These are phyloP conservation scores for Silene noctiflora DNA, from an alignment of 179 eudicot genomes.

Conservation along the genomic window DNA sequence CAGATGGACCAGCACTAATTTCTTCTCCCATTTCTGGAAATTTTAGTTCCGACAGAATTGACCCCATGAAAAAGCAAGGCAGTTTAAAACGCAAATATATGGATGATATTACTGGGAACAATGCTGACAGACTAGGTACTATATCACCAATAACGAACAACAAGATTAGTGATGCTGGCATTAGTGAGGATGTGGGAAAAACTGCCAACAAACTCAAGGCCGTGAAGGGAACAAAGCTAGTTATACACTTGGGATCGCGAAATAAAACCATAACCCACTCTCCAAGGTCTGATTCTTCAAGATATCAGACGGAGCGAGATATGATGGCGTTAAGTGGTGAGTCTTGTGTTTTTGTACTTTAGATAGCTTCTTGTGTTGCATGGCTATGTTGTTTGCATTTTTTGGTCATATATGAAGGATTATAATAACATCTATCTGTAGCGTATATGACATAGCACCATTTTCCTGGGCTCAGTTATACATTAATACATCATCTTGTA, in stretches of 20 bases:
- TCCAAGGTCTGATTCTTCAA: conserved; percentile 72
- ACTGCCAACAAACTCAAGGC: conserved; percentile 42
- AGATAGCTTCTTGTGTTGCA: neutral
- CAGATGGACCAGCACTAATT: conserved; percentile 29
- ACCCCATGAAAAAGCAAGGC: conserved; percentile 48
- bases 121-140: conserved; percentile 36
- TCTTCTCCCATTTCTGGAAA: conserved; percentile 51
- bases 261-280: conserved; percentile 52
- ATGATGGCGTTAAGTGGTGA: conserved; percentile 52
- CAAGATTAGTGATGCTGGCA: conserved; percentile 32
- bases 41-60: conserved; percentile 42
- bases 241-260: conserved; percentile 87
- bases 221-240: conserved; percentile 75
- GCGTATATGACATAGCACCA: neutral
- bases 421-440: neutral
- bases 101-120: conserved; percentile 45
- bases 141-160: conserved; percentile 49
- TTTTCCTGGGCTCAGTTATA: neutral
- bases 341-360: conserved; percentile 21
- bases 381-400: neutral
- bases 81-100: conserved; percentile 49
- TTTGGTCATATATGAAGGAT: neutral
- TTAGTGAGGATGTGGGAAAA: conserved; percentile 41
- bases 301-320: conserved; percentile 57
- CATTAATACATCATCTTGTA: neutral